Base-by-base conservation (phyloP, 225 moss, liverwort and hornwort genomes). In the Sphagnum tenellum region DNA sequence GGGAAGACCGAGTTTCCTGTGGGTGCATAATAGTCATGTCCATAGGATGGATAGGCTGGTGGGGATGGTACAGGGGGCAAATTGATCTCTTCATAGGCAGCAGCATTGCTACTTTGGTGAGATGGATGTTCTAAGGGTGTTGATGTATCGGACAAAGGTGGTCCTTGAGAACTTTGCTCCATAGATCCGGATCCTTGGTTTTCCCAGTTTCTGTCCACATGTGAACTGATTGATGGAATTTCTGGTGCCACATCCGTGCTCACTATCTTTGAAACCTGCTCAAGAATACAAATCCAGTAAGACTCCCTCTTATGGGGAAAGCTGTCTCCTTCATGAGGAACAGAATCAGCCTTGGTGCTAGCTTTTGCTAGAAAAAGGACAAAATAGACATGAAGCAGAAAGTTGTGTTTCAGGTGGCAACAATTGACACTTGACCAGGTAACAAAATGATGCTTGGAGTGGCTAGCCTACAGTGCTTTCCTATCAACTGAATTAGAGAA, bases 41-140 rank as follows among this genome's bases (percentile, higher is more conserved):
- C 73, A 5, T 74, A 79, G 74, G 75, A 67, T 63, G 94, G 89
- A 61, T 84, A 77, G 10, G 89, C 77, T 1, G 94, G 86, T 57
- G 88, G 89, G 7, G 88, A 92, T 4, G 94, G 94, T 65, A 91
- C 91, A 63, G 94, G 78, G 6, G 94, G 91, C 6, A 92, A 75
- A 64, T 76, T 80, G 46, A 91, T 79, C 44, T 95, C 94, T n/a
- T 95, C 91, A 2, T 80, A 75, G 63, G 86, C 82, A 76, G 67
- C 59, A 51, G 72, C 61, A 50, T 73, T 81, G 64, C 74, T 63
- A 11, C 73, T 73, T 69, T 85, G 79, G 60, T 79, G 86, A 62
- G 68, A 62, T 50, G 57, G 74, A 58, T 74, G 72, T 46, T 81
- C 71, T 55, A 29, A 29, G 29, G 29, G 29, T 1, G 29, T 29